Evolutionary conservation across 225 moss, liverwort and hornwort species (phyloP).

Genomic region (Pseudisothecium myosuroides): DNA sequence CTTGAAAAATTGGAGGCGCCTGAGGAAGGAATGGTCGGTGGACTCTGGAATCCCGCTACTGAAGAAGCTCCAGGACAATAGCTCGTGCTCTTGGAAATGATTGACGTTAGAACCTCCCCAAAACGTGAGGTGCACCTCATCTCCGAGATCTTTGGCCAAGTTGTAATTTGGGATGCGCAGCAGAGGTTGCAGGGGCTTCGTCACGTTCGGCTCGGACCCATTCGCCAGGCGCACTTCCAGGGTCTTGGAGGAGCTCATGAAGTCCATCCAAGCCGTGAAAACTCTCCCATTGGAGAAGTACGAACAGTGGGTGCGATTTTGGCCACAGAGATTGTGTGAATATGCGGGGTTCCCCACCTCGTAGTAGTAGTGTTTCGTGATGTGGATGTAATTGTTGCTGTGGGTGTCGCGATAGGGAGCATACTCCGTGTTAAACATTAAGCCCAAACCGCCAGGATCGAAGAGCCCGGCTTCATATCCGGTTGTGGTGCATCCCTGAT

Average conservation of each 20-base stretch:
- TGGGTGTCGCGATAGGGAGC: neutral
- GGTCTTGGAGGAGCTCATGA: neutral
- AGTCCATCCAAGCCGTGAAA: neutral
- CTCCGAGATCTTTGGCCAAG: neutral
- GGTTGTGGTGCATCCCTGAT: no score
- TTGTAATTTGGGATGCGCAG: neutral
- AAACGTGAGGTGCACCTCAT: neutral
- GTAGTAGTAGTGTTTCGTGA: neutral
- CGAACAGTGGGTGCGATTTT: neutral
- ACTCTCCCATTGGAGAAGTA: neutral
- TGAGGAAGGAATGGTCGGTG: neutral
- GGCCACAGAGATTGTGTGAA: neutral
- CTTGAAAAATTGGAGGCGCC: neutral
- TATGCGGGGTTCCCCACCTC: neutral
- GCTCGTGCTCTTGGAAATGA: neutral
- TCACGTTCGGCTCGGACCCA: neutral
- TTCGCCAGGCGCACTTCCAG: neutral
- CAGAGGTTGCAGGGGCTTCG: neutral
- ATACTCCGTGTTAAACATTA: neutral
- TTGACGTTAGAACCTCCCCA: neutral
- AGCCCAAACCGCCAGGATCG: neutral
- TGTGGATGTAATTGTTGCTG: neutral
- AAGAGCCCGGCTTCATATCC: neutral
- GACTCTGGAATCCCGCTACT: neutral
- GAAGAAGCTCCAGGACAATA: neutral